Conservation (phyloP, 129 eudicot genomes). For the Helichrysum umbraculigerum region DNA sequence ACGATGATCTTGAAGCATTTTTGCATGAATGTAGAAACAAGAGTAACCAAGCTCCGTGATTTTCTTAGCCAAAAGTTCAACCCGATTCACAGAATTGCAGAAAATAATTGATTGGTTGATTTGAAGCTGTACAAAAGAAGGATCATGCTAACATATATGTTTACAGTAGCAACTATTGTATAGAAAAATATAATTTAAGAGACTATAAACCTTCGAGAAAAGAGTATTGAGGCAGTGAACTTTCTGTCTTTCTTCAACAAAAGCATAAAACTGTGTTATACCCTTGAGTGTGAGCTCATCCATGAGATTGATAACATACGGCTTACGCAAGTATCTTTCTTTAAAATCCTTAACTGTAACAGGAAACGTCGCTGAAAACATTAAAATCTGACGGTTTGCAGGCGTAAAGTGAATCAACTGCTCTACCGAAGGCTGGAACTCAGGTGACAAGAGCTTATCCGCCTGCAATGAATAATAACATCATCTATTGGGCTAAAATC, state of each 20-base stretch:
- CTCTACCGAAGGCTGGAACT: conserved; percentile 92
- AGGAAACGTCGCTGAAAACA: conserved; percentile 99
- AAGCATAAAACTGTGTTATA: conserved; percentile 92
- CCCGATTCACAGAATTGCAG: conserved; percentile 94
- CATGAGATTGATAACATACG: conserved; percentile 94
- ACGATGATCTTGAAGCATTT: conserved; percentile 95
- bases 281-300: conserved; percentile 99
- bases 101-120: conserved; percentile 87
- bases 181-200: no score
- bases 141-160: no score
- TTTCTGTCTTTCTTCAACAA: conserved; percentile 98
- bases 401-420: conserved; percentile 79
- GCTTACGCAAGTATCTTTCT: conserved; percentile 78
- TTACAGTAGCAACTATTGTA: no score
- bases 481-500: not conserved
- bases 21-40: conserved; percentile 94
- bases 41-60: conserved; percentile 93
- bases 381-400: conserved; percentile 74
- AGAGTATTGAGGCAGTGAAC: conserved; percentile 98
- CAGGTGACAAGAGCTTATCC: conserved; percentile 93
- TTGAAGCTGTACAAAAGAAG: conserved; percentile 59
- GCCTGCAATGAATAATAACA: conserved; percentile 53
- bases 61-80: conserved; percentile 85
- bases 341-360: conserved; percentile 94
- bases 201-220: conserved; percentile 77